A percentile compares a stretch with the other conserved stretches of the same genome.
These are phyloP conservation scores for Tetrapyrgos nigripes DNA, from an alignment of 1,284 basidiomycete genomes.

Conservation along the genomic window DNA sequence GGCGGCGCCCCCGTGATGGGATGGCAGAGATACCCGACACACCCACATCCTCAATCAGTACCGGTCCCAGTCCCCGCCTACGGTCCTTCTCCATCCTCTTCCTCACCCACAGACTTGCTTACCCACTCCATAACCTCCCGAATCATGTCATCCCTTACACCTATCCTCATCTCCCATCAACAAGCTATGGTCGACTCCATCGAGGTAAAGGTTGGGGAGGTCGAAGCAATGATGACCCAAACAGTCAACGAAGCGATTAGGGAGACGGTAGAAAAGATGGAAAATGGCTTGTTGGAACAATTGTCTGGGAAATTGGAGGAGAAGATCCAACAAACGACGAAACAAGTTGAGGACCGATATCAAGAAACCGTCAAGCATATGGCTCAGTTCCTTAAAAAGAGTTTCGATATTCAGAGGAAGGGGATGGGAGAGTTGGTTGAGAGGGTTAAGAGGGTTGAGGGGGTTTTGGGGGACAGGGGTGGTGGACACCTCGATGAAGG, in stretches of 20 bases:
- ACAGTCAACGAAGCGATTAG: neutral
- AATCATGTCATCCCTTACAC: conserved; percentile 6
- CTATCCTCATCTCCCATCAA: conserved; percentile 5
- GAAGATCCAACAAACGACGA: neutral
- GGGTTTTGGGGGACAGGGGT: neutral
- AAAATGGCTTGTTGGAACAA: neutral
- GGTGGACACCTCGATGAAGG: neutral
- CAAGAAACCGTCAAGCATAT: neutral
- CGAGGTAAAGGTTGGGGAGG: no score
- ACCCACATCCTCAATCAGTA: no score
- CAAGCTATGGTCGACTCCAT: no score
- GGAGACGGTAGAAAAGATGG: neutral
- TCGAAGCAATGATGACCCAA: no score
- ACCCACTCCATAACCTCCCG: neutral
- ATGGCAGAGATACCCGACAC: no score
- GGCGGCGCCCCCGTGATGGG: no score
- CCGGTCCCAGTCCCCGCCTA: no score
- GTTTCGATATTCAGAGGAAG: conserved; percentile 2
- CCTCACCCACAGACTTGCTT: no score
- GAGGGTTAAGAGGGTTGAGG: conserved; percentile 2
- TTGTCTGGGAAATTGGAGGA: neutral
- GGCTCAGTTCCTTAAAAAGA: neutral
- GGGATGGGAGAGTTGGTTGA: neutral
- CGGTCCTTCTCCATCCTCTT: no score
- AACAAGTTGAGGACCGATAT: neutral